Evolutionary conservation across 129 eudicot genomes (phyloP), one percentile per base, ranked within the genome.

Genomic region (Escallonia rubra): DNA sequence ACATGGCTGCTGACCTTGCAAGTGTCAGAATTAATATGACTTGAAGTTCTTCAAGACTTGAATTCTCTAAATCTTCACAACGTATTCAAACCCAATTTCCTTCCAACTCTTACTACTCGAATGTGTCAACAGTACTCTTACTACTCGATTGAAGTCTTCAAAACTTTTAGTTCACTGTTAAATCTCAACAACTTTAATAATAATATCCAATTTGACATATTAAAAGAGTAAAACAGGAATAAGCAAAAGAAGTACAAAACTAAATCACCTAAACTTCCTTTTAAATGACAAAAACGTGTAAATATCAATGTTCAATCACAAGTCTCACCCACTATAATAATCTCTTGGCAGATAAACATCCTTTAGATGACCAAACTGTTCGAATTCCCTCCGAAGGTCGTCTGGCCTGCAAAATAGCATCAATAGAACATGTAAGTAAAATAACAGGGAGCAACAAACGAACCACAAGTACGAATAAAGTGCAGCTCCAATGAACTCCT

Each of bases 1-100:
- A 66, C 78, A 65, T 59, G 71, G 78, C 85, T 61, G 81, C 85
- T 80, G 80, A 80, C 85, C 85, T 80, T 83, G 80, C 74, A 63
- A 71, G 64, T 57, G 57, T 67, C 65, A 81, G 78, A 23, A 63
- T 63, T 63, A 80, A 85, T 79, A 74, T 76, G 81, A 82, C 96
- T 88, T 92, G 95, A 86, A 82, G 83, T 68, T 86, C 98, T 92
- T 89, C 98, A 86, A 92, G 91, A 88, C 96, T 86, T 83, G 91
- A 83, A 23, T 23, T 23, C 34, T 23, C 34, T 23, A 23, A 23
- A 86, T 80, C 97, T 91, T 88, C 95, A 79, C 64, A 81, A 72
- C 80, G 89, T 77, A 81, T 57, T 74, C 85, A 84, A 81, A 82
- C 83, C 80, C 88, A 77, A 73, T 64, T 85, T 86, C 80, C 90